These are phyloP conservation scores for Pseudognaphalium luteoalbum DNA, from an alignment of 129 eudicot species.

Conservation along the genomic window DNA sequence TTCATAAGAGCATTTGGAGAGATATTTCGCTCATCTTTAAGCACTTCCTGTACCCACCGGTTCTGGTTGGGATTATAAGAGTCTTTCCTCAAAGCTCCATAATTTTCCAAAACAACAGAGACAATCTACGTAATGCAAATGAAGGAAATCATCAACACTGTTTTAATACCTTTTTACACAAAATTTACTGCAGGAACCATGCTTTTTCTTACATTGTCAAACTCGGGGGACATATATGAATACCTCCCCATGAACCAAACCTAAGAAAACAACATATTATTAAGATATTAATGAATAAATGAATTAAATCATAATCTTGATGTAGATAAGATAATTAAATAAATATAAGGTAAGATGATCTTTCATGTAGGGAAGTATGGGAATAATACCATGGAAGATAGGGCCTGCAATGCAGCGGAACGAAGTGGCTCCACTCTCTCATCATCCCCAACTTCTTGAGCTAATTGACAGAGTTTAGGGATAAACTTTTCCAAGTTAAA, in stretches of 20 bases:
- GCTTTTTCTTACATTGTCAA: slow-evolving; percentile 52
- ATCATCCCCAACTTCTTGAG: slow-evolving; percentile 73
- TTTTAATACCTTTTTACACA: not conserved
- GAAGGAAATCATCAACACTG: slow-evolving; percentile 18
- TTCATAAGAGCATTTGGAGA: slow-evolving; percentile 42
- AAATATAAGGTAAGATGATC: no score
- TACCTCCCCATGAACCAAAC: slow-evolving; percentile 79
- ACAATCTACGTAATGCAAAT: slow-evolving; percentile 53
- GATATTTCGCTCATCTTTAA: slow-evolving; percentile 35
- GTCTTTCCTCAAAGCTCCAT: slow-evolving; percentile 38
- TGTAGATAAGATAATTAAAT: not conserved
- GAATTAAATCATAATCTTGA: slow-evolving; percentile 1
- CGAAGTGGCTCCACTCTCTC: slow-evolving; percentile 50
- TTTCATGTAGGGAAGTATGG: slow-evolving; percentile 3
- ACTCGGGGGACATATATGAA: slow-evolving; percentile 63
- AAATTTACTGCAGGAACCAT: not conserved
- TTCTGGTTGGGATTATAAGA: slow-evolving; percentile 26
- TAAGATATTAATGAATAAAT: not conserved
- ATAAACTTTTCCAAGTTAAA: slow-evolving; percentile 69
- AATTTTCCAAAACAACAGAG: slow-evolving; percentile 64
- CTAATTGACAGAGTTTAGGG: slow-evolving; percentile 64
- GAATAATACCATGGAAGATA: slow-evolving; percentile 54
- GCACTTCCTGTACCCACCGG: slow-evolving; percentile 35
- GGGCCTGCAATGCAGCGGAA: slow-evolving; percentile 68
- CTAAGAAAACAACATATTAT: slow-evolving; percentile 32